Percentiles rank a stretch among this genome's conserved stretches.
Conservation (phyloP, 768 basidiomycete genomes). For the Mycena chlorophos region DNA sequence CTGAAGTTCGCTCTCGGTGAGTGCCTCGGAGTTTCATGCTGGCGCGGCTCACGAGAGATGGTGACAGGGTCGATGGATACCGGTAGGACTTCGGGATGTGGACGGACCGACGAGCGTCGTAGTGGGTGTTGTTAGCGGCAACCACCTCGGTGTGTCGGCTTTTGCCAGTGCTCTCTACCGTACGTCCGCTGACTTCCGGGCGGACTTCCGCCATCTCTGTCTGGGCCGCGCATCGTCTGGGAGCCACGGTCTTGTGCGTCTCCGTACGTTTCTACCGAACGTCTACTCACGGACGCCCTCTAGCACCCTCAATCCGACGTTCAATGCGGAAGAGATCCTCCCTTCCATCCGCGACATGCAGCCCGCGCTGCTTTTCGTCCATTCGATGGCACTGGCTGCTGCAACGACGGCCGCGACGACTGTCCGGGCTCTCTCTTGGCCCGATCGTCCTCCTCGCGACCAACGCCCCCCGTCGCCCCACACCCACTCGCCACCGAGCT, state of each 20-base stretch:
- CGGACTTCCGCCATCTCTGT: conserved; percentile 6
- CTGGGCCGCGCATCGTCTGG: conserved; percentile 11
- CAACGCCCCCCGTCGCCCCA: background rate
- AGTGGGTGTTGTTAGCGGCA: conserved; percentile 8
- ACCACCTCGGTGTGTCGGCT: conserved; percentile 1
- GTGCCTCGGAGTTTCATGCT: too few species aligned
- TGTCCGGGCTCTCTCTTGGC: background rate
- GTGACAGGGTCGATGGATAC: too few species aligned
- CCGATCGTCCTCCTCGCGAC: conserved; percentile 1
- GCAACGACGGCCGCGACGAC: background rate
- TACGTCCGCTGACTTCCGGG: background rate
- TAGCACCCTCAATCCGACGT: conserved; percentile 8
- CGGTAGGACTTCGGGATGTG: background rate
- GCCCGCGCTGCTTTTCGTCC: conserved; percentile 7
- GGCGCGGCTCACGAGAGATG: too few species aligned
- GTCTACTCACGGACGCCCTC: background rate
- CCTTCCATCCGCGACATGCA: conserved; percentile 4
- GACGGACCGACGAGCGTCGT: background rate
- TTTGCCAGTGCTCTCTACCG: background rate
- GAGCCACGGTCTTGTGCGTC: conserved; percentile 1
- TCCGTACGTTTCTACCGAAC: background rate
- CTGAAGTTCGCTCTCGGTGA: too few species aligned
- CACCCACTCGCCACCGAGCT: conserved; percentile 2
- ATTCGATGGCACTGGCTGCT: background rate
- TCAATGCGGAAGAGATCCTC: conserved; percentile 2